phyloP scores from a whole-genome alignment of 371 early-diverging fungal species.

The Syncephalis plumigaleata region DNA sequence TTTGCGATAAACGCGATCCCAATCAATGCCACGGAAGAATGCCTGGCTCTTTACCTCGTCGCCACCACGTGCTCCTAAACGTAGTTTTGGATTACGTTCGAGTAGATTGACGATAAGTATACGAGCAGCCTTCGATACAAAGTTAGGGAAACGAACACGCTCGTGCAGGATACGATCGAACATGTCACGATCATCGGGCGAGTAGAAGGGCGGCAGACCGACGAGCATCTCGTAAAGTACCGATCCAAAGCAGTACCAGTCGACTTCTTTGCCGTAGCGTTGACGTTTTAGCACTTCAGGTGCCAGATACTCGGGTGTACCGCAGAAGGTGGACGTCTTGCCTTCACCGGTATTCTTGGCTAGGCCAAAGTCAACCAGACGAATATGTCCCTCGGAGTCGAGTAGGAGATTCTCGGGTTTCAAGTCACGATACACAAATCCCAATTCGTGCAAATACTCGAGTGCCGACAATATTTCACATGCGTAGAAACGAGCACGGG shows the following conservation, averaged over 20 bases:
- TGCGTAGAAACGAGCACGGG: constrained; percentile 70
- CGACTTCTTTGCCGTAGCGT: constrained; percentile 90
- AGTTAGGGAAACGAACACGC: constrained; percentile 70
- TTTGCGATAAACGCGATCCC: constrained; percentile 36
- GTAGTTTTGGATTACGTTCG: constrained; percentile 71
- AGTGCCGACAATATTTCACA: constrained; percentile 57
- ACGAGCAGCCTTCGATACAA: constrained; percentile 75
- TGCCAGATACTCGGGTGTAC: constrained; percentile 97
- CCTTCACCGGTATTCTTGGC: constrained; percentile 81
- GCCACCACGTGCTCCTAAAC: constrained; percentile 54
- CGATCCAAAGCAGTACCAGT: constrained; percentile 94
- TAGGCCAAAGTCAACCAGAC: constrained; percentile 99
- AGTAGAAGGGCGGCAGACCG: constrained; percentile 92
- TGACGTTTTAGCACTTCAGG: constrained; percentile 94
- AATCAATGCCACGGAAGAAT: constrained; percentile 58
- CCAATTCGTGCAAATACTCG: constrained; percentile 74
- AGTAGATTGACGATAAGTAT: constrained; percentile 78
- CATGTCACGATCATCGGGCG: constrained; percentile 83
- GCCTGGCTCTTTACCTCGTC: constrained; percentile 51
- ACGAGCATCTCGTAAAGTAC: constrained; percentile 88
- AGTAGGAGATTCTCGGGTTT: constrained; percentile 91
- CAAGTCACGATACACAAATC: constrained; percentile 87
- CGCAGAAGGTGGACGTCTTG: constrained; percentile 94
- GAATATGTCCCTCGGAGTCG: constrained; percentile 88
- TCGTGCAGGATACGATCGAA: constrained; percentile 90